Conservation (phyloP, 805 yeast genomes). For the Candida silvicultrix region DNA sequence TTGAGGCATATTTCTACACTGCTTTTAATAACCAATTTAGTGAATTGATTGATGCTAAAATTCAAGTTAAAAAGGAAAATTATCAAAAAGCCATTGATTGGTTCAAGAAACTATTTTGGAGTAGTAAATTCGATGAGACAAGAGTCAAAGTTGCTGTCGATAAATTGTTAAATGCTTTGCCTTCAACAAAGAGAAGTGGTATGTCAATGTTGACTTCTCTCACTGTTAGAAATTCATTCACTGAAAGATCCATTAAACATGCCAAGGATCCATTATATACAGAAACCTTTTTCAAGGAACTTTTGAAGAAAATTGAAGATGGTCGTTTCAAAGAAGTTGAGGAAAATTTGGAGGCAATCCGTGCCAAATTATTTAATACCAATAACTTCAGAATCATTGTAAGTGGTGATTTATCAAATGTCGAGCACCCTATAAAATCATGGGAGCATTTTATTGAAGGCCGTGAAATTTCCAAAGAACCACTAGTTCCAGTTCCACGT, state of each 20-base stretch:
- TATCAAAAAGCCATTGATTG: constrained; percentile 70
- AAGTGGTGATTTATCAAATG: constrained; percentile 55
- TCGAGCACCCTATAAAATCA: constrained; percentile 49
- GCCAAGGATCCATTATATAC: constrained; percentile 60
- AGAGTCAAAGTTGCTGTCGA: constrained; percentile 57
- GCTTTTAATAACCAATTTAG: constrained; percentile 56
- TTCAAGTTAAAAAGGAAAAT: constrained; percentile 55
- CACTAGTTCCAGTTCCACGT: constrained; percentile 39
- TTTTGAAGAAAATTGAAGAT: constrained; percentile 43
- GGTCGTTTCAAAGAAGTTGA: constrained; percentile 46
- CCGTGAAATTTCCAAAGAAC: constrained; percentile 1
- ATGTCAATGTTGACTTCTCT: constrained; percentile 57
- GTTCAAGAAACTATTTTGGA: constrained; percentile 60
- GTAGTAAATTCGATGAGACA: constrained; percentile 63
- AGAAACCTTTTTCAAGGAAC: constrained; percentile 48
- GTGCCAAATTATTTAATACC: constrained; percentile 43
- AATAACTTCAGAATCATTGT: constrained; percentile 63
- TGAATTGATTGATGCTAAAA: constrained; percentile 57
- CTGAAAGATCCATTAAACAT: constrained; percentile 55
- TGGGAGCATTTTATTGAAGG: constrained; percentile 41
- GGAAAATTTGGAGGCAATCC: constrained; percentile 44
- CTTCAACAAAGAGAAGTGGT: constrained; percentile 36
- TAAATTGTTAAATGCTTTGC: constrained; percentile 32
- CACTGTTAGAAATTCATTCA: constrained; percentile 45
- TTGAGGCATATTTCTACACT: constrained; percentile 48